Evolutionary conservation across 108 stramenopile species (phyloP).

Genomic region (Stephanodiscus minutulus): DNA sequence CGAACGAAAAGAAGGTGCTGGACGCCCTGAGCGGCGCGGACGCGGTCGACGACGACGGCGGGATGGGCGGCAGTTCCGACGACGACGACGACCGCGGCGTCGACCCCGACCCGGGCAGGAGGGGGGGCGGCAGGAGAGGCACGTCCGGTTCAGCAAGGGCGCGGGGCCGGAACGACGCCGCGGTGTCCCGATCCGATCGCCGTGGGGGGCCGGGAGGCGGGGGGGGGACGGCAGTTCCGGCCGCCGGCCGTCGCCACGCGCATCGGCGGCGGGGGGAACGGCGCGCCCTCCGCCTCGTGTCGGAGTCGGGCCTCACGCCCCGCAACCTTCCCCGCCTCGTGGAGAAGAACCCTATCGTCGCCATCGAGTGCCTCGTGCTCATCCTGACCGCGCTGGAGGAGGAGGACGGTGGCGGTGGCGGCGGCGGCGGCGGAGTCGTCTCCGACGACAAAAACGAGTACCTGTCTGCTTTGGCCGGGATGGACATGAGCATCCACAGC

Average conservation of each 20-base stretch:
- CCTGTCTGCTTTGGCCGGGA: constrained; percentile 91
- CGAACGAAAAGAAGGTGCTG: constrained; percentile 65
- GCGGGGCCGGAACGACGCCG: neutral
- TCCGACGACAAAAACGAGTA: constrained; percentile 72
- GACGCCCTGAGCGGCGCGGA: constrained; percentile 51
- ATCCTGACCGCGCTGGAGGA: constrained; percentile 62
- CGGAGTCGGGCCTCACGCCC: constrained; percentile 85
- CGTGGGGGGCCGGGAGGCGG: neutral
- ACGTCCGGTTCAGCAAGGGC: constrained; percentile 13
- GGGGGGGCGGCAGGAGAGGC: constrained; percentile 13
- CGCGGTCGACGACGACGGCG: constrained; percentile 9
- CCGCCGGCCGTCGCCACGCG: neutral
- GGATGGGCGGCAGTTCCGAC: too few relatives aligned
- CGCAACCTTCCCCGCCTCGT: constrained; percentile 91
- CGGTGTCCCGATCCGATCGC: neutral
- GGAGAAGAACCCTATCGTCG: constrained; percentile 95
- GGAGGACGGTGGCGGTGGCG: neutral
- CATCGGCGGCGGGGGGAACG: neutral
- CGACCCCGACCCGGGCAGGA: constrained; percentile 6
- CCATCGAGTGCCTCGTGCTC: constrained; percentile 88
- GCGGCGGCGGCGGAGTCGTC: constrained; percentile 1
- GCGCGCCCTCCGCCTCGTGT: constrained; percentile 52
- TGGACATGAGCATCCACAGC: constrained; percentile 96
- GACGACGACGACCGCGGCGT: constrained; percentile 14
- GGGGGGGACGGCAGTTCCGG: neutral